Evolutionary conservation across 1,139 yeast species (phyloP), one percentile per base, ranked within the genome.

Genomic region (Torulaspora globosa): DNA sequence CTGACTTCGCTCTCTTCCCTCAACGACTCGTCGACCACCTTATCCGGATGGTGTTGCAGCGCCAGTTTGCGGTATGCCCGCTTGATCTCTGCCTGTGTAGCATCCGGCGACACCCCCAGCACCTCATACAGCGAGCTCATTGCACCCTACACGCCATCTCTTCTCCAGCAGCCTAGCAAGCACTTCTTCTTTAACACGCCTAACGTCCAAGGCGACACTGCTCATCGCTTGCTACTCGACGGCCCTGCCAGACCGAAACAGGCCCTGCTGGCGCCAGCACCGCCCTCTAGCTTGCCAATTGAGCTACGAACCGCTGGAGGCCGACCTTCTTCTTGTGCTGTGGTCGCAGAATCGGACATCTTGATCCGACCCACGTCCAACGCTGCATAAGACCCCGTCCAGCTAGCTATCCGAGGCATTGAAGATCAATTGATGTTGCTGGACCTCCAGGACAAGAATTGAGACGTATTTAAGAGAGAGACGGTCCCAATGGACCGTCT

Each of bases 41-140:
- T 87, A 62, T 87, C 96, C 0, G 96, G 96, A 63, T 87, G 96
- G 59, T 79, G 76, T 47, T 72, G 70, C 43, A 87, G 72, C 10
- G 95, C 95, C 46, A 83, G 73, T 54, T 78, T 80, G 53, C 89
- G 74, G 67, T 84, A 87, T 1, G 95, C 92, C 65, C 77, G 80
- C 55, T 83, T 81, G 60, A 87, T 84, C 52, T 86, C 95, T 5
- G 70, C 67, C 32, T 76, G 65, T 1, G 83, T 68, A 6, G 95
- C 94, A 18, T 78, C 72, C 15, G 75, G 64, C 8, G 76, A 76
- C 8, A 87, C 78, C 35, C 87, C 94, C 24, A 87, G 74, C 6
- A 85, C 70, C 49, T 77, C 88, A 64, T 86, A 87, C 47, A 78
- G 75, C 14, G 31, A 30, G 30, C 38, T 32, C 47, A 44, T 44